Conservation (phyloP, 306 rosid genomes). For the Quercus variabilis region DNA sequence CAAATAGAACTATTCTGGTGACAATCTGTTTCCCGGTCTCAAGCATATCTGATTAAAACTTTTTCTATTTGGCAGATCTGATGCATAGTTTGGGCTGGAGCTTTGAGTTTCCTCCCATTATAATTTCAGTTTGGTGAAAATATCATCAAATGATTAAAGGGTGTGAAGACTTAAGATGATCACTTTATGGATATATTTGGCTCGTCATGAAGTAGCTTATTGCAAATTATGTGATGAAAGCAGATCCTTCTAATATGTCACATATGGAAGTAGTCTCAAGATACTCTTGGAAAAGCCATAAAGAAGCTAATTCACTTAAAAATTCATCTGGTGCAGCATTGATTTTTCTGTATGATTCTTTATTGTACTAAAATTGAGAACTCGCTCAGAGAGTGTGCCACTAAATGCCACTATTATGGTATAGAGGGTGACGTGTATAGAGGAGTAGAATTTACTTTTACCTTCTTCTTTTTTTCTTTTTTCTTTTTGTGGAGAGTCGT, state of each 20-base stretch:
- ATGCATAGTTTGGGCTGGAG: slow-evolving; percentile 23
- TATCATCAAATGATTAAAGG: not conserved
- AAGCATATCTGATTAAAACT: not conserved
- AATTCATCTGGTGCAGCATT: slow-evolving; percentile 18
- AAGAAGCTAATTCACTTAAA: slow-evolving; percentile 14
- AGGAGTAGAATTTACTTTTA: slow-evolving; percentile 14
- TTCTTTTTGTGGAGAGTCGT: not conserved
- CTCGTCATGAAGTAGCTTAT: not conserved
- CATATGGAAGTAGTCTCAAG: slow-evolving; percentile 1
- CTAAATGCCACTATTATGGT: slow-evolving; percentile 19
- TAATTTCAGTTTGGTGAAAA: slow-evolving; percentile 5
- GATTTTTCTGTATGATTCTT: slow-evolving; percentile 15
- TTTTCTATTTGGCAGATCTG: slow-evolving; percentile 27
- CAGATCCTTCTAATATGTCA: not conserved
- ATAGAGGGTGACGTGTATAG: slow-evolving; percentile 40
- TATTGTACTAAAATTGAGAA: slow-evolving; percentile 6
- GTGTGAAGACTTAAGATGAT: slow-evolving; percentile 15
- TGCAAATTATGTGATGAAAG: not conserved
- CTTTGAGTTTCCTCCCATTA: slow-evolving; percentile 3
- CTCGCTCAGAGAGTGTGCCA: slow-evolving; percentile 13
- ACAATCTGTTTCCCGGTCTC: not conserved
- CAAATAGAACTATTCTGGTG: not conserved
- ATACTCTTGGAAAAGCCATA: slow-evolving; percentile 8
- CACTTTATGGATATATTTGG: slow-evolving; percentile 16
- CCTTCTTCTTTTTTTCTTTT: not conserved